A percentile compares a stretch with the other conserved stretches of the same genome.
Conservation (phyloP, 495 filamentous ascomycete genomes). For the Trichocladium antarcticum region DNA sequence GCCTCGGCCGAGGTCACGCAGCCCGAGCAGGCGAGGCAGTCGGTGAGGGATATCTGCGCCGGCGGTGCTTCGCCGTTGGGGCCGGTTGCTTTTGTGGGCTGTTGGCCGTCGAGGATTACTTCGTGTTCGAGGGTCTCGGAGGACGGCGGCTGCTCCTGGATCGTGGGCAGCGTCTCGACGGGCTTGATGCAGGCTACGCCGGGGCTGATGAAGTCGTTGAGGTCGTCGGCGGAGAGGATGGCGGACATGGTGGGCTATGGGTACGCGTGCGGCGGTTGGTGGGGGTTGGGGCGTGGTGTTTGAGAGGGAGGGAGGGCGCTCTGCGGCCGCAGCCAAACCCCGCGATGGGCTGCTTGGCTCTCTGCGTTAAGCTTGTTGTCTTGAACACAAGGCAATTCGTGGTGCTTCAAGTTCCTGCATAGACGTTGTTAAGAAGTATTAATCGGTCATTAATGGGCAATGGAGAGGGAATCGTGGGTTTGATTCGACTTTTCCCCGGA, state of each 20-base stretch:
- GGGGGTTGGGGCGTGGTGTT: not conserved
- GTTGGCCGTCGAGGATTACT: constrained; percentile 83
- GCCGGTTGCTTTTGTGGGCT: constrained; percentile 25
- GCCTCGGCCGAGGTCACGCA: constrained; percentile 97
- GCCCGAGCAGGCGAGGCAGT: constrained; percentile 94
- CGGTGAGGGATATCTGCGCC: constrained; percentile 89
- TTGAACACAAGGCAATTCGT: no score
- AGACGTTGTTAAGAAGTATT: no score
- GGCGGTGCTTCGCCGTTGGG: constrained; percentile 21
- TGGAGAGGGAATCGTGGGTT: not conserved
- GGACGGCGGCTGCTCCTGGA: constrained; percentile 4
- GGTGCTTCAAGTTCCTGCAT: no score
- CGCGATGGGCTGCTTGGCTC: no score
- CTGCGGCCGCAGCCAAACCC: no score
- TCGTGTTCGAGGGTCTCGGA: constrained; percentile 51
- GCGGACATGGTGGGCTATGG: constrained; percentile 60
- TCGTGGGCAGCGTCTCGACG: constrained; percentile 69
- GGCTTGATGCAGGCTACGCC: constrained; percentile 98
- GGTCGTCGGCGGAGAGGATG: constrained; percentile 88
- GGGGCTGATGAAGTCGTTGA: constrained; percentile 98
- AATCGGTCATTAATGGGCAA: not conserved
- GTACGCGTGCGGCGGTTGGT: not conserved
- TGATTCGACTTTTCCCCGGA: not conserved
- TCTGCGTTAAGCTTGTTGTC: no score
- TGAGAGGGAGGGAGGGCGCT: no score